Conservation (phyloP, 805 yeast species). For the Brettanomyces bruxellensis region DNA sequence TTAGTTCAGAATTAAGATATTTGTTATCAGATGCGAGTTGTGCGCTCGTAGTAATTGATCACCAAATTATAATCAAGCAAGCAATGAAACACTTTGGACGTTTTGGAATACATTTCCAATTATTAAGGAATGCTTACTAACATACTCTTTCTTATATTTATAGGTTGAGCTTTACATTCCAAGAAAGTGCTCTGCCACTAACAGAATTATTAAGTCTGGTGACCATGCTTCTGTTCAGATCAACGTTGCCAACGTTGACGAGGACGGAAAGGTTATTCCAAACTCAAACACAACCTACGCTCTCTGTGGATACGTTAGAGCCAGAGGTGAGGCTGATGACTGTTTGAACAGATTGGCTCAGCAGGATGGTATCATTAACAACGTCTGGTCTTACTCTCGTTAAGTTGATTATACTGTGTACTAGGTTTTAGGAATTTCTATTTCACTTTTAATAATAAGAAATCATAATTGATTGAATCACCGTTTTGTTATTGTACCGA, state of each 20-base stretch:
- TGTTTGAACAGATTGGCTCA: constrained; percentile 98
- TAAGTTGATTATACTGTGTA: constrained; percentile 28
- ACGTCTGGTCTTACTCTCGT: constrained; percentile 94
- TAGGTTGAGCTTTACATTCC: constrained; percentile 99
- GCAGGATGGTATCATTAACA: constrained; percentile 95
- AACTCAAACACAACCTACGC: constrained; percentile 92
- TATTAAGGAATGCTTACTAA: neutral
- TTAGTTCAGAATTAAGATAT: too few relatives aligned
- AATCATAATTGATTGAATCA: too few relatives aligned
- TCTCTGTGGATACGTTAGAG: constrained; percentile 93
- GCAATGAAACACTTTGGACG: too few relatives aligned
- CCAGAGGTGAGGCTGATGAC: constrained; percentile 99
- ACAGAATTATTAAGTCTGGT: constrained; percentile 99
- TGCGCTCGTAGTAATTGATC: too few relatives aligned
- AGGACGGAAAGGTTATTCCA: constrained; percentile 88
- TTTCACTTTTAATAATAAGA: too few relatives aligned
- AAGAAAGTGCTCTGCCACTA: constrained; percentile 99
- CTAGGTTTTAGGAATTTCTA: neutral
- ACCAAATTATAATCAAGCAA: too few relatives aligned
- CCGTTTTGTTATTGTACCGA: too few relatives aligned
- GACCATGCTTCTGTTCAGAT: constrained; percentile 99
- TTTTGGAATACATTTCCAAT: too few relatives aligned
- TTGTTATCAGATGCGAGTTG: too few relatives aligned
- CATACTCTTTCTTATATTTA: neutral
- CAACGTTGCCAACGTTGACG: constrained; percentile 98